Evolutionary conservation across 2,329 filamentous ascomycete genomes (phyloP), one percentile per base, ranked within the genome.

Genomic region (Metarhizium sp.): DNA sequence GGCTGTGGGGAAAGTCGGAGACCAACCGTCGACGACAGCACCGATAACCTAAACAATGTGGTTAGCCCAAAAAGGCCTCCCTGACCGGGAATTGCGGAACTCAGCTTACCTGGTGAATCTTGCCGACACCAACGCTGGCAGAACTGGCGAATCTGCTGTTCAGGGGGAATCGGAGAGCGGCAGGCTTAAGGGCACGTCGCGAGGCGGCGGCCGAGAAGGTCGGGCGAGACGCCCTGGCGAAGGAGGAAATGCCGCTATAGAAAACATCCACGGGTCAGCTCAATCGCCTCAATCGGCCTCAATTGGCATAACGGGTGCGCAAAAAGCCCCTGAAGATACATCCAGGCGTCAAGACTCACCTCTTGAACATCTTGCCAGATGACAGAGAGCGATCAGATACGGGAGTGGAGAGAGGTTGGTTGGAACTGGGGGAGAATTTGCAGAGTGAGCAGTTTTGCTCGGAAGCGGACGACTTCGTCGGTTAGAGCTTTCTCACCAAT

Each of bases 11-110:
- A 48, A 49, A 38, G 13, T 48, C 38, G 52, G 67, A 62, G 52
- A 82, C 88, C 80, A 81, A 95, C 90, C 91, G 80, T 97, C 94
- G 69, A 97, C 94, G 74, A 97, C 92, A 80, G 94, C 92, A 88
- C 94, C 92, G 79, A 96, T 96, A 76, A 96, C 92, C 80, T 91
- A 78, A 83, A 71, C 85, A 79, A 81, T 86, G 71, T 63, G 59
- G 67, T 75, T 67, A 74, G 69, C 64, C n/a, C 8, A 16, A 57
- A 52, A 55, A 51, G 32, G 55, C 51, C 49, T 29, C 51, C 13
- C 47, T 50, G 40, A 38, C 50, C 48, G 51, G 45, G 18, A 47
- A 18, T 49, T 51, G 42, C 42, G 43, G 53, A 54, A 59, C 38
- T 54, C 51, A 55, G 60, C 78, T 74, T 70, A 83, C 80, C 79